Base-by-base conservation (phyloP, 768 basidiomycete species). In the Auricularia sp. region DNA sequence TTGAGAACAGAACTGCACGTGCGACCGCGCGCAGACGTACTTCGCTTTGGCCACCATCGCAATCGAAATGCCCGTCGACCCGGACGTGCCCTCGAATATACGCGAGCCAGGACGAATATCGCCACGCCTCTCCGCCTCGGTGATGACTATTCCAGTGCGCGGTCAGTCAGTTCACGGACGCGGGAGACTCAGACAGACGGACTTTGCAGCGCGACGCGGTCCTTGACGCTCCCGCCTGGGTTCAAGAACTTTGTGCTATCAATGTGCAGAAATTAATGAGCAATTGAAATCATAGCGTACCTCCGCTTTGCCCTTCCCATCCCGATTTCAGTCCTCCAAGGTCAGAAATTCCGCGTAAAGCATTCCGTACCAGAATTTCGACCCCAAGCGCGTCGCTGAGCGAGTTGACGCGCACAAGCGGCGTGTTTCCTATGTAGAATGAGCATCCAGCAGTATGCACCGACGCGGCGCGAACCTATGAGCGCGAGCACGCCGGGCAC, bases 81-180 rank as follows among this genome's bases (percentile, higher is more conserved):
- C 97, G 3, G 96, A 92, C 0, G 96, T 99, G 3, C 97, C 97
- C 74, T 98, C 97, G 65, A 98, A 99, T 45, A 99, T 94, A 6
- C 92, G 85, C 0, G 92, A 97, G 5, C 90, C 89, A 0, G 92
- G 97, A 64, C 87, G 83, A 1, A 99, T 77, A 2, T 93, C 77
- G 0, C 94, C 94, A 66, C 83, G 79, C 8, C 82, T 81, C 73
- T 98, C 96, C 0, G 97, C 97, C 70, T 98, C 91, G 67, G 94
- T 84, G 69, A 99, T 93, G 81, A 98, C 96, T 98, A 72, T 18
- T 18, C 13, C 16, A 21, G 42, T n/a, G 3, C 29, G 2, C 29
- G 29, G 29, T 29, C 29, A 29, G 29, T 29, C 29, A 29, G 29
- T 3, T 29, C 29, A 3, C 29, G 29, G 29, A 29, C 29, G 29